phyloP scores from a whole-genome alignment of 2,329 filamentous ascomycete genomes.

The Helotiales sp. region DNA sequence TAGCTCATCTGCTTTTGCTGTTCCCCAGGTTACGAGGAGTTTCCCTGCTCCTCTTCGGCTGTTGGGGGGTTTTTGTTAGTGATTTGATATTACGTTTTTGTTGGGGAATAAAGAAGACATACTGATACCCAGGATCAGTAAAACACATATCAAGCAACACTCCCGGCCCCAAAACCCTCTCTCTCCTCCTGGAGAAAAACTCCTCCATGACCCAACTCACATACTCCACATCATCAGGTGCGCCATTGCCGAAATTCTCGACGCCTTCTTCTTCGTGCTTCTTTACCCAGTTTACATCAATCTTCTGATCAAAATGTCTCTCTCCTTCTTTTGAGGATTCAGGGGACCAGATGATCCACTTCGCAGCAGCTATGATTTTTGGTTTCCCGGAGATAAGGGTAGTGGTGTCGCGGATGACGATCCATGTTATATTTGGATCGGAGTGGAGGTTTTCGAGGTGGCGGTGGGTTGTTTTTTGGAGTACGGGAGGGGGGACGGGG shows the following conservation, averaged over 20 bases:
- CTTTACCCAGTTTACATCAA: neutral
- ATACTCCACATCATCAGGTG: constrained; percentile 7
- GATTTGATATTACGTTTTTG: too few relatives aligned
- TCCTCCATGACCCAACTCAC: constrained; percentile 12
- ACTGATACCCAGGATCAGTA: constrained; percentile 31
- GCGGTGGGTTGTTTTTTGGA: neutral
- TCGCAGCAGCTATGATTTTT: constrained; percentile 12
- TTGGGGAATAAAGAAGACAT: too few relatives aligned
- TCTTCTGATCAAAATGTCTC: neutral
- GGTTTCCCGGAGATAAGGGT: too few relatives aligned
- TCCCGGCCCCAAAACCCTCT: constrained; percentile 8
- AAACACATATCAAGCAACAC: constrained; percentile 30
- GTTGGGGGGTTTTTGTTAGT: too few relatives aligned
- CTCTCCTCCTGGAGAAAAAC: constrained; percentile 8
- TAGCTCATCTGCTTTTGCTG: constrained; percentile 28
- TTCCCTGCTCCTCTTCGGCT: constrained; percentile 26
- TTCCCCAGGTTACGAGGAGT: constrained; percentile 32
- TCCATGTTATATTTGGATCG: neutral
- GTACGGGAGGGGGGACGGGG: neutral
- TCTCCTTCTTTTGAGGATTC: neutral
- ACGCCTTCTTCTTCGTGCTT: too few relatives aligned
- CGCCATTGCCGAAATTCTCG: neutral
- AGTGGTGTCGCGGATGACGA: constrained; percentile 3
- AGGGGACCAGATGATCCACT: constrained; percentile 17
- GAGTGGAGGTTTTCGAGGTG: constrained; percentile 1